These are phyloP conservation scores for Batkoa obscura DNA, from an alignment of 371 early-diverging fungal genomes.

Conservation along the genomic window DNA sequence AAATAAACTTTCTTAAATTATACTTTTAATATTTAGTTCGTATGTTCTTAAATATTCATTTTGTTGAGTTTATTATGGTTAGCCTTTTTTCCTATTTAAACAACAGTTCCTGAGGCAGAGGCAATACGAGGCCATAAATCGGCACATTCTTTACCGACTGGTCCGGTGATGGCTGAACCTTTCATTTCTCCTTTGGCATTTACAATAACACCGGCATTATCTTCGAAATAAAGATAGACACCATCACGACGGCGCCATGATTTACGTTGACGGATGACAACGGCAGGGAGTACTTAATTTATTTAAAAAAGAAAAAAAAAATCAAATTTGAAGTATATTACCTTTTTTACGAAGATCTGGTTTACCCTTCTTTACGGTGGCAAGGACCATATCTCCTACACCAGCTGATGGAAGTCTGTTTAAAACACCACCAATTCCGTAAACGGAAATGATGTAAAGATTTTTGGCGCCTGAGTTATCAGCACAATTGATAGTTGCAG, in stretches of 20 bases:
- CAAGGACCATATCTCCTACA: constrained; percentile 99
- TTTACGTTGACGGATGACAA: constrained; percentile 99
- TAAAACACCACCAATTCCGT: constrained; percentile 90
- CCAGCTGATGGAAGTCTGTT: constrained; percentile 99
- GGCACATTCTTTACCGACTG: constrained; percentile 99
- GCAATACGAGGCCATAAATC: constrained; percentile 99
- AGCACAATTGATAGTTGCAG: constrained; percentile 99
- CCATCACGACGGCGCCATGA: constrained; percentile 99
- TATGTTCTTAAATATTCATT: too few relatives aligned
- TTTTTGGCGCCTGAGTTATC: constrained; percentile 99
- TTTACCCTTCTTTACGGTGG: constrained; percentile 99
- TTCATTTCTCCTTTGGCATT: constrained; percentile 99
- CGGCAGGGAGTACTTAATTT: constrained; percentile 84
- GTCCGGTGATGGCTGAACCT: constrained; percentile 99
- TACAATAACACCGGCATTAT: constrained; percentile 96
- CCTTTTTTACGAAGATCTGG: constrained; percentile 99
- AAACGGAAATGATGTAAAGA: constrained; percentile 97
- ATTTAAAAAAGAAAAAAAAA: not conserved
- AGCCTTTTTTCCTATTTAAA: too few relatives aligned
- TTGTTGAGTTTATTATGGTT: too few relatives aligned
- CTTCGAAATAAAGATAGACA: constrained; percentile 96
- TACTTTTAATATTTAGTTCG: too few relatives aligned
- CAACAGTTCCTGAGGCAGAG: constrained; percentile 86
- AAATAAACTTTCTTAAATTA: too few relatives aligned
- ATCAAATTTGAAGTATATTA: constrained; percentile 12